Percentiles rank a stretch among this genome's conserved stretches.
These are phyloP conservation scores for Elsinoe australis DNA, from an alignment of 2,329 filamentous ascomycete species.

Conservation along the genomic window DNA sequence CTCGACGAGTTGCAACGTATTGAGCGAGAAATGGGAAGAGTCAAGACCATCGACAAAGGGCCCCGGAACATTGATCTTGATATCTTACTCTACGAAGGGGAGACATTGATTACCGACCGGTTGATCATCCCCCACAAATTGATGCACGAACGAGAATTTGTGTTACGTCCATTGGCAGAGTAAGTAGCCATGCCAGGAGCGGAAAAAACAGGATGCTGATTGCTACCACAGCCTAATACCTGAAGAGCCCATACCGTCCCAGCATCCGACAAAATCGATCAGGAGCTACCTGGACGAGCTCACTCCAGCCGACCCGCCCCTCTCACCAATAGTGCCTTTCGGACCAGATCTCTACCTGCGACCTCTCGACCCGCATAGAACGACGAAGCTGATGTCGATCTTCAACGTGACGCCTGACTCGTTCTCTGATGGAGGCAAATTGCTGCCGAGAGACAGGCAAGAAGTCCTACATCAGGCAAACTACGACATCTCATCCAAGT, in stretches of 20 bases:
- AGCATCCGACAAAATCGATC: constrained; percentile 22
- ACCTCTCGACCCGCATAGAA: constrained; percentile 47
- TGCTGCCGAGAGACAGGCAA: too few relatives aligned
- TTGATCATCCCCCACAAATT: constrained; percentile 77
- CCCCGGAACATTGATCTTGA: constrained; percentile 93
- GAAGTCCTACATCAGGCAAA: neutral
- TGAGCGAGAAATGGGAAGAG: constrained; percentile 68
- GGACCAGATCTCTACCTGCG: constrained; percentile 47
- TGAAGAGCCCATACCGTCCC: constrained; percentile 31
- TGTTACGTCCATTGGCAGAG: constrained; percentile 79
- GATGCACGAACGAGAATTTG: constrained; percentile 88
- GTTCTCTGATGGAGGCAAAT: constrained; percentile 78
- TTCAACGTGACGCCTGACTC: constrained; percentile 93
- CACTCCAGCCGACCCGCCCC: constrained; percentile 17
- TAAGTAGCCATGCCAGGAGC: constrained; percentile 42
- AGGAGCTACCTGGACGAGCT: constrained; percentile 5
- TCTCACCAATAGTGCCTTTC: constrained; percentile 36
- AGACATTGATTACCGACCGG: constrained; percentile 58
- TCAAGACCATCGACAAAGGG: constrained; percentile 84
- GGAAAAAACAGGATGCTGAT: too few relatives aligned
- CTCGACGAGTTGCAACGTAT: constrained; percentile 77
- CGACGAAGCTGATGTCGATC: constrained; percentile 84
- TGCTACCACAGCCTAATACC: constrained; percentile 35
- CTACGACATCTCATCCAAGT: neutral
- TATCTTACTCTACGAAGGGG: constrained; percentile 71